Percentiles rank a stretch among this genome's conserved stretches.
These are phyloP conservation scores for Penicillium cinerascens DNA, from an alignment of 495 filamentous ascomycete genomes.

Conservation along the genomic window DNA sequence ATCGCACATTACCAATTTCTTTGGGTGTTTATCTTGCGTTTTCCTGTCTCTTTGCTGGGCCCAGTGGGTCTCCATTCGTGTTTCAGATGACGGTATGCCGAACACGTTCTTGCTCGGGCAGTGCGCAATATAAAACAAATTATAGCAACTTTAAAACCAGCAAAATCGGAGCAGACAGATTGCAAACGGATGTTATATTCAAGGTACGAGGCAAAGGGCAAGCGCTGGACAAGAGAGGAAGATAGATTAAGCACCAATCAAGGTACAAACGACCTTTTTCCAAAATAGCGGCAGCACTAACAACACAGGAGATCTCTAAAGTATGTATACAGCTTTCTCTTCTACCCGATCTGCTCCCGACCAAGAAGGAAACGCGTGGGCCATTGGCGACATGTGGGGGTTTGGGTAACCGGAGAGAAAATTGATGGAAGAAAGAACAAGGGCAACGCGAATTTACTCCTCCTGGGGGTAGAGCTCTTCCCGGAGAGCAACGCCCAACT, in stretches of 20 bases:
- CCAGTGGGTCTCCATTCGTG: background rate
- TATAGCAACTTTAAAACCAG: background rate
- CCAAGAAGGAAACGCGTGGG: conserved; percentile 14
- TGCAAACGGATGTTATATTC: background rate
- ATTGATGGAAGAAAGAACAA: conserved; percentile 23
- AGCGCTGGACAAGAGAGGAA: conserved; percentile 18
- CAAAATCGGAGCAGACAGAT: background rate
- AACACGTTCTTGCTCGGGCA: background rate
- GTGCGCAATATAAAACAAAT: background rate
- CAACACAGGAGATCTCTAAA: conserved; percentile 39
- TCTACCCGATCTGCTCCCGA: conserved; percentile 27
- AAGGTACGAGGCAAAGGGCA: background rate
- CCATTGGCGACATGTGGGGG: conserved; percentile 12
- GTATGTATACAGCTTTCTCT: conserved; percentile 51
- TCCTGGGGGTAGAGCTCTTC: conserved; percentile 91
- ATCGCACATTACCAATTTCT: conserved; percentile 20
- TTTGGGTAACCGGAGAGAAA: conserved; percentile 22
- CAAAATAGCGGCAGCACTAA: conserved; percentile 27
- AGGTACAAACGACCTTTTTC: conserved; percentile 25
- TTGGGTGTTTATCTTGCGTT: conserved; percentile 7
- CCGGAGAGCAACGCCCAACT: conserved; percentile 86
- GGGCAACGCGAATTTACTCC: conserved; percentile 43
- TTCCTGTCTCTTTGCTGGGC: background rate
- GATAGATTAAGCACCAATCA: conserved; percentile 30
- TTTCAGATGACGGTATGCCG: background rate